A percentile compares a stretch with the other conserved stretches of the same genome.
Conservation (phyloP, 139 green algal genomes). For the Medakamo hakoo region DNA sequence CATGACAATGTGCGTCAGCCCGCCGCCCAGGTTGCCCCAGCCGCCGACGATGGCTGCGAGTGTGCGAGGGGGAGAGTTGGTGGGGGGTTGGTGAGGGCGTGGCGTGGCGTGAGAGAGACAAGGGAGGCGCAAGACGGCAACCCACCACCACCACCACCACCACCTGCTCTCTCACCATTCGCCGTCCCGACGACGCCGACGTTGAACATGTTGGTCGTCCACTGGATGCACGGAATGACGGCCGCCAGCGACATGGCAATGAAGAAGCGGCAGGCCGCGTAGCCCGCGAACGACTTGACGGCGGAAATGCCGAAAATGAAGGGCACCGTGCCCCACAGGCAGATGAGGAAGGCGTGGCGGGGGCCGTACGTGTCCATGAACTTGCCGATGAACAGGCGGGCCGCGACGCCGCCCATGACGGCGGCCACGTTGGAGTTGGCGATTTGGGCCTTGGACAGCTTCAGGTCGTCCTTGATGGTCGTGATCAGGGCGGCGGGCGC, state of each 20-base stretch:
- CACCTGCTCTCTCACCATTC: too few species aligned
- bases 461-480: conserved; percentile 60
- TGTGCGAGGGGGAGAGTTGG: too few species aligned
- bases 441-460: conserved; percentile 48
- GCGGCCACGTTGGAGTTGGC: conserved; percentile 20
- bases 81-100: too few species aligned
- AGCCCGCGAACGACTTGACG: conserved; percentile 36
- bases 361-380: conserved; percentile 66
- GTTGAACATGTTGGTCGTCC: conserved; percentile 79
- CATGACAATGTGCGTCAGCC: conserved; percentile 85
- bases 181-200: conserved; percentile 70
- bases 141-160: too few species aligned
- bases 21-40: conserved; percentile 74
- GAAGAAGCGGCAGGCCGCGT: conserved; percentile 55
- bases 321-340: conserved; percentile 29
- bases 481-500: conserved; percentile 61
- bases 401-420: conserved; percentile 27
- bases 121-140: too few species aligned
- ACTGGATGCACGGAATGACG: conserved; percentile 88
- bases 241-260: conserved; percentile 66
- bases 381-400: conserved; percentile 21
- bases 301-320: conserved; percentile 55
- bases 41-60: conserved; percentile 65
- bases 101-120: too few species aligned
- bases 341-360: conserved; percentile 46